Evolutionary conservation across 2,329 filamentous ascomycete genomes (phyloP).

Genomic region (Xylaria polymorpha): DNA sequence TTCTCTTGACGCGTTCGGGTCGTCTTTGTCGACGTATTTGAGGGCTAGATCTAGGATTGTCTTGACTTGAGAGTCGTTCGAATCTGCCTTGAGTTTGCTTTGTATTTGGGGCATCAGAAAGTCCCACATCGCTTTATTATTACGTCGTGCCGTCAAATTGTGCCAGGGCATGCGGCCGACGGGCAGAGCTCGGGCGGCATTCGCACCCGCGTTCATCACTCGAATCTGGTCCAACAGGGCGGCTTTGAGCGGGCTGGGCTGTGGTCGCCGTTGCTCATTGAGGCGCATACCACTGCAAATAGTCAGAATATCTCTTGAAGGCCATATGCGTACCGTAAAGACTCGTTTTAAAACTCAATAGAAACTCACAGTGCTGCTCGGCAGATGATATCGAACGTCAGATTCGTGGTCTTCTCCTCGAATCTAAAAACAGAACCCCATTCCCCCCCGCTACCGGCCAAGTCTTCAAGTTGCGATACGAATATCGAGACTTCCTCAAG

Average conservation of each 20-base stretch:
- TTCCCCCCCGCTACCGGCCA: constrained; percentile 46
- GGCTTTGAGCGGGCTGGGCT: constrained; percentile 42
- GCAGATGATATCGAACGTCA: constrained; percentile 56
- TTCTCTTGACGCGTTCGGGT: constrained; percentile 36
- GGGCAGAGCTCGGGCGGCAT: constrained; percentile 36
- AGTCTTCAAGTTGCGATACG: constrained; percentile 44
- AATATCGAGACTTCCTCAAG: constrained; percentile 55
- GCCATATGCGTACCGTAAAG: not conserved
- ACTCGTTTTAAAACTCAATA: not conserved
- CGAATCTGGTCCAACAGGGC: constrained; percentile 43
- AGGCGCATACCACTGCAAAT: constrained; percentile 43
- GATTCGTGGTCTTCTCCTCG: constrained; percentile 52
- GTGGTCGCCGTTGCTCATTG: constrained; percentile 42
- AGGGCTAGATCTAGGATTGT: constrained; percentile 47
- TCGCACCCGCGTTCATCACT: constrained; percentile 39
- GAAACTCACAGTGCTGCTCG: constrained; percentile 51
- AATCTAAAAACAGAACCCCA: constrained; percentile 52
- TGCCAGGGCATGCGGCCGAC: constrained; percentile 43
- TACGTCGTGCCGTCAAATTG: constrained; percentile 39
- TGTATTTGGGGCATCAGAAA: constrained; percentile 46
- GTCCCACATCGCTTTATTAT: constrained; percentile 44
- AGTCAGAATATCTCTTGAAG: constrained; percentile 24
- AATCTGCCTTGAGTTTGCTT: constrained; percentile 37
- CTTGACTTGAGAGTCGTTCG: constrained; percentile 40
- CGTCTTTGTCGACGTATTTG: constrained; percentile 44